Base-by-base conservation (phyloP, 2,329 filamentous ascomycete genomes). In the Cladosporium sp. region DNA sequence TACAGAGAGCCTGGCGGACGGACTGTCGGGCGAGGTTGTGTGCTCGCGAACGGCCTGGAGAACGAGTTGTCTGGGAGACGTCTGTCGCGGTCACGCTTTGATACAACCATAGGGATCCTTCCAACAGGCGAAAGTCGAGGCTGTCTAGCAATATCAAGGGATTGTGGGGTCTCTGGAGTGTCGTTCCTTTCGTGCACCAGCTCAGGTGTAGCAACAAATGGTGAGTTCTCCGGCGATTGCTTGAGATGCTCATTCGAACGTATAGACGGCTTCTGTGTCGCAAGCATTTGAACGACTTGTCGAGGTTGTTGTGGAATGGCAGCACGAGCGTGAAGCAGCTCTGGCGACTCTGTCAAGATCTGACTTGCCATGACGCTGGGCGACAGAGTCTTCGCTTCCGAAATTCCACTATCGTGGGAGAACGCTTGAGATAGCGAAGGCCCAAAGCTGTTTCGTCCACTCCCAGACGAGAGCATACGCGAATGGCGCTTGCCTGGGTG, bases 21-120 rank as follows among this genome's bases (percentile, higher is more conserved):
- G 45, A 65, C 60, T 60, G 49, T 69, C 54, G 55, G 69, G 61
- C 67, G 63, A 6, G 78, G 76, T 50, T 80, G 77, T 3, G 74
- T 73, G 15, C 78, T 74, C 3, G 69, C 75, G 70, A 96, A 96
- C 0, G 92, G 91, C 8, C 91, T 81, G 3, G 92, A 96, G 71
- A 96, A 96, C 34, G 90, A 96, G 69, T 86, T 87, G 1, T 88
- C 84, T 0, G 89, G 87, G 1, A 84, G 83, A 50, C 84, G 84
- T 62, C 88, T 83, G 37, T 85, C 79, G 55, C 86, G 82, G 49
- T 82, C 81, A 50, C 79, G 76, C 52, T 82, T 85, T 47, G 85
- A 90, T 30, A 93, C 80, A 3, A 96, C 90, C 66, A 86, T 86
- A 8, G 92, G 92, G 54, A 96, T 96, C 15, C 92, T 85, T 8